Base-by-base conservation (phyloP, 495 filamentous ascomycete genomes). In the Chlorociboria aeruginascens region DNA sequence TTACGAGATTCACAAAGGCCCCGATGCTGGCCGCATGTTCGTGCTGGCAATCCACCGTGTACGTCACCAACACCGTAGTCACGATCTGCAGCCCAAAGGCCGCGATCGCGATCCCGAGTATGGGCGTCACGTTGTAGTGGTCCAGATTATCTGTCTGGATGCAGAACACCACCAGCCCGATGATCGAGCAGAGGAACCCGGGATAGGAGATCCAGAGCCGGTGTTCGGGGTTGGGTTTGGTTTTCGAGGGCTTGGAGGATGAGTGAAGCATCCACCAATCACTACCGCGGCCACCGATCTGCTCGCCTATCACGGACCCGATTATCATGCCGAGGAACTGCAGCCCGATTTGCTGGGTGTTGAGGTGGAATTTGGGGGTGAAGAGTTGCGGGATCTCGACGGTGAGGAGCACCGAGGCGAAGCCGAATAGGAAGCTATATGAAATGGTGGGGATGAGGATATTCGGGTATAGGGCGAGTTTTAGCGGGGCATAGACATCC, bases 311-410 rank as follows among this genome's bases (percentile, higher is more conserved):
- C 4, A 77, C 44, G 6, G 69, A 68, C 1, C 74, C 74, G 43
- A 77, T 67, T 39, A 78, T 76, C 8, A 71, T 52, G 38, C 68
- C 65, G 7, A 74, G 41, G 49, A 72, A 73, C 43, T 77, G 74
- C 7, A 76, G 58, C 6, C 74, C 74, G 8, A 76, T 53, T 54
- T 77, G 67, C 56, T 76, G 69, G 9, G 66, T 40, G 52, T 76
- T 73, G 53, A 77, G 62, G 16, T 57, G 58, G 52, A 74, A 77
- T 51, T 74, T 73, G 25, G 58, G 48, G n/a, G 61, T 56, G 41
- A 74, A 66, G 17, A 76, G 53, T 35, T 74, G 65, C 1, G 74
- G 74, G 8, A 76, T 63, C 52, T 76, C 74, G 29, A 77, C 69
- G 1, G 74, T 71, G 13, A 68, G 40, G 28, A 77, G 52, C 29